phyloP scores from a whole-genome alignment of 2,329 filamentous ascomycete species.

The Nannizziopsis barbatae region DNA sequence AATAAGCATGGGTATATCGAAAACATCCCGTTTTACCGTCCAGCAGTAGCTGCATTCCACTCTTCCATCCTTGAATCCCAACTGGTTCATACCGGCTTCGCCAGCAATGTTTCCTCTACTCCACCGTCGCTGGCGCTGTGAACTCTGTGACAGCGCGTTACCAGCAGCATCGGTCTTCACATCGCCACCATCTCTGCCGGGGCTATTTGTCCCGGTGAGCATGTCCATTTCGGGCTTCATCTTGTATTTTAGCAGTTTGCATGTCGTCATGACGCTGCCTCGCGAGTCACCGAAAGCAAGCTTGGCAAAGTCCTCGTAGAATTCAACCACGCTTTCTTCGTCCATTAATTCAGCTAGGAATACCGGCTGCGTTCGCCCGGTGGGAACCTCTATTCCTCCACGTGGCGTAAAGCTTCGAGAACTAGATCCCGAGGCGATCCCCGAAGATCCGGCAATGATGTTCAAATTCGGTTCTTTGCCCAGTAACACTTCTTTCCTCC shows the following conservation, averaged over 20 bases:
- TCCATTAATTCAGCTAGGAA: constrained; percentile 89
- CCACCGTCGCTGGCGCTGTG: constrained; percentile 37
- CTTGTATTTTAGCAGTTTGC: constrained; percentile 81
- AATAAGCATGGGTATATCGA: constrained; percentile 97
- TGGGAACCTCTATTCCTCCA: constrained; percentile 23
- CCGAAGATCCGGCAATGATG: constrained; percentile 54
- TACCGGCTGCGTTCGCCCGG: constrained; percentile 56
- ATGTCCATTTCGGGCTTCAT: constrained; percentile 49
- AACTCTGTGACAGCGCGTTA: constrained; percentile 43
- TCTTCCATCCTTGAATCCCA: constrained; percentile 73
- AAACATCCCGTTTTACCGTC: constrained; percentile 92
- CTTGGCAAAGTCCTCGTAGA: constrained; percentile 90
- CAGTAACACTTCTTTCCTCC: constrained; percentile 79
- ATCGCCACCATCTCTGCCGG: constrained; percentile 35
- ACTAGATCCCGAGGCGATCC: constrained; percentile 30
- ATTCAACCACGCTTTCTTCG: constrained; percentile 83
- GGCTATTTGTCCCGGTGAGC: constrained; percentile 30
- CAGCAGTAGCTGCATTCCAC: constrained; percentile 94
- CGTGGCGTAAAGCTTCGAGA: constrained; percentile 42
- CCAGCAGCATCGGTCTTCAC: constrained; percentile 7
- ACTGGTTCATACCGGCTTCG: constrained; percentile 61
- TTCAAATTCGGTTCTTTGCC: constrained; percentile 83
- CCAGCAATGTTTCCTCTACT: constrained; percentile 38
- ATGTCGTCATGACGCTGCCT: constrained; percentile 70
- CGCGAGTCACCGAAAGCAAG: constrained; percentile 85